Evolutionary conservation across 2,329 filamentous ascomycete species (phyloP), one percentile per base, ranked within the genome.

Genomic region (Pyrenochaeta sp.): DNA sequence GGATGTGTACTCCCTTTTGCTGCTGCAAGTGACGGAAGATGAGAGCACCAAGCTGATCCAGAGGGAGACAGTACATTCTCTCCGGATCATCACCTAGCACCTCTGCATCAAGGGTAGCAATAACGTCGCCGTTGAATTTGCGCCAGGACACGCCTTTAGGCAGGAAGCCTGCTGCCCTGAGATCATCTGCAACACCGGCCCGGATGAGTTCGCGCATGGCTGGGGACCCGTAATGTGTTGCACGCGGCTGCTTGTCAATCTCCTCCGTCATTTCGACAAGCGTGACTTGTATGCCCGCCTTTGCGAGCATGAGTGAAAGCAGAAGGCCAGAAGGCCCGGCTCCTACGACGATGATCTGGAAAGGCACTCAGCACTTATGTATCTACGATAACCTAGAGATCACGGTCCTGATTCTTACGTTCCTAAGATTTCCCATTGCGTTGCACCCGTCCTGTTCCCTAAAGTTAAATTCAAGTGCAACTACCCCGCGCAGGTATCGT

Each of bases 211-310:
- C 83, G 21, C 80, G 79, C 36, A 84, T 80, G 1, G 83, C 84
- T 0, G 83, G 77, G 0, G 81, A 75, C 2, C 80, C 82, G 66
- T 86, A 87, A 68, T 86, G 83, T 0, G 84, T 82, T 11, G 85
- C 85, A 11, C 85, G 82, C 0, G 85, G 85, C 45, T 83, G 81
- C 46, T 81, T 74, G 72, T 86, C 83, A 15, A 87, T 76, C 33
- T 78, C 73, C 17, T 78, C 64, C 1, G 78, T 76, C 3, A 79
- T 79, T 57, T 88, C 85, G 40, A 87, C 74, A 7, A 85, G 72
- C 10, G 78, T 78, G 17, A 81, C 78, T 10, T 73, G 65, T 40
- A 85, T 82, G 40, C 78, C 73, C 36, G 78, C 72, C 58, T 80
- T 78, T 11, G 81, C 76, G 11, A 85, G 78, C 1, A 85, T 77